These are phyloP conservation scores for Pinus taeda DNA, from an alignment of 75 land plant genomes.

Conservation along the genomic window DNA sequence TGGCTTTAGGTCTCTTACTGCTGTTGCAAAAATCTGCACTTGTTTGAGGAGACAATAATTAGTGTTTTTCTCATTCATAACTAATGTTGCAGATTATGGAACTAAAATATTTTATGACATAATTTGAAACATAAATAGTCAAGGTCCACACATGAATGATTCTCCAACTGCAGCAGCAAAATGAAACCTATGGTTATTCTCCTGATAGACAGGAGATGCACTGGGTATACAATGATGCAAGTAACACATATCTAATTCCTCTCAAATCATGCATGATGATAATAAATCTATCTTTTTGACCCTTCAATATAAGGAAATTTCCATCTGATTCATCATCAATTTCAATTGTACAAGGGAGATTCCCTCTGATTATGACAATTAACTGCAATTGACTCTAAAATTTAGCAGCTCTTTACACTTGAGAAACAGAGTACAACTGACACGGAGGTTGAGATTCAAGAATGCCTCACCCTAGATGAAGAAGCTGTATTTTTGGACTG, in stretches of 20 bases:
- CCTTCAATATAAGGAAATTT: no score
- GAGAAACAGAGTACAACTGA: background rate
- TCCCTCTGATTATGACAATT: background rate
- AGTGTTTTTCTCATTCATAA: background rate
- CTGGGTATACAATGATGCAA: background rate
- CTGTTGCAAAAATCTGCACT: constrained; percentile 9
- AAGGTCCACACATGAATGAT: background rate
- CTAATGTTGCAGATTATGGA: no score
- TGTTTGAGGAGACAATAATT: background rate
- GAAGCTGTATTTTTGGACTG: constrained; percentile 1
- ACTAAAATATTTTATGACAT: no score
- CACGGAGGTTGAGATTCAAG: background rate
- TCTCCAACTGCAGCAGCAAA: constrained; percentile 1
- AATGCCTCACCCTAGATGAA: constrained; percentile 9
- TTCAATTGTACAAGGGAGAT: background rate
- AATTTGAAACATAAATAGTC: background rate
- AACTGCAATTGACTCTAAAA: background rate
- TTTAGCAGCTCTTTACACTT: background rate
- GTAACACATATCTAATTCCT: background rate
- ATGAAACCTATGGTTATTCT: background rate
- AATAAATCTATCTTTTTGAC: no score
- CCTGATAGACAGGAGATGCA: background rate
- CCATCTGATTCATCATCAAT: no score
- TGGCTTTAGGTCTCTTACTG: constrained; percentile 9
- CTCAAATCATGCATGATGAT: no score